phyloP scores from a whole-genome alignment of 345 rosid genomes.

The Citrus inodora region DNA sequence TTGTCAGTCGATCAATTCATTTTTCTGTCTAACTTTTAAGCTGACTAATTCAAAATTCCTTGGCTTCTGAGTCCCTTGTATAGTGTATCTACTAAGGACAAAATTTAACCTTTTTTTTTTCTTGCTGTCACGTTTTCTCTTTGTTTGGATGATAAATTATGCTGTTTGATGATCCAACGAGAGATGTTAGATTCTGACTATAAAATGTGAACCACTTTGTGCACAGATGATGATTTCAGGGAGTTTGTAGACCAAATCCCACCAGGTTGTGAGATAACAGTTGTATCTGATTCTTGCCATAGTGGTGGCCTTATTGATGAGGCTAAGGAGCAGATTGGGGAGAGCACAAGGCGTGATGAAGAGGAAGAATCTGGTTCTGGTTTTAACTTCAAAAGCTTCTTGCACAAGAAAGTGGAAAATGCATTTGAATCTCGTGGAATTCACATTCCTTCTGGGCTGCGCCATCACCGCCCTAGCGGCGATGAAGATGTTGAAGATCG shows the following conservation, averaged over 20 bases:
- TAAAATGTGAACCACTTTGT: constrained; percentile 2
- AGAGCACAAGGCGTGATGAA: constrained; percentile 53
- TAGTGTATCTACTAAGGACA: too few species aligned
- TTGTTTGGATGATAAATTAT: neutral
- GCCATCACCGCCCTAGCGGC: constrained; percentile 27
- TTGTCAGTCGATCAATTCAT: neutral
- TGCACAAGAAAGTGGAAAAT: constrained; percentile 42
- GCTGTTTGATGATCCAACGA: neutral
- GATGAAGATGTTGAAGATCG: constrained; percentile 35
- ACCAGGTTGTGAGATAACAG: constrained; percentile 54
- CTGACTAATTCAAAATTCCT: neutral
- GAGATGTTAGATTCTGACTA: neutral
- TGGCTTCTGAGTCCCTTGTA: neutral
- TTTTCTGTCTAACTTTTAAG: neutral
- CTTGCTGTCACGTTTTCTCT: neutral
- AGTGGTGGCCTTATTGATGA: constrained; percentile 95
- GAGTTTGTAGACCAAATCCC: constrained; percentile 74
- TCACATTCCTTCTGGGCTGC: constrained; percentile 46
- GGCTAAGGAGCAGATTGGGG: constrained; percentile 94
- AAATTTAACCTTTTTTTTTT: neutral
- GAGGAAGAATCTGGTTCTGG: constrained; percentile 35
- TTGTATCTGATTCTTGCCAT: constrained; percentile 92
- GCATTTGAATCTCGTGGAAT: constrained; percentile 64
- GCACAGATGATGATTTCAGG: constrained; percentile 87
- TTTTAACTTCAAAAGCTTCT: constrained; percentile 47